phyloP scores from a whole-genome alignment of 208 protist genomes.

The Acanthamoeba castellanii region DNA sequence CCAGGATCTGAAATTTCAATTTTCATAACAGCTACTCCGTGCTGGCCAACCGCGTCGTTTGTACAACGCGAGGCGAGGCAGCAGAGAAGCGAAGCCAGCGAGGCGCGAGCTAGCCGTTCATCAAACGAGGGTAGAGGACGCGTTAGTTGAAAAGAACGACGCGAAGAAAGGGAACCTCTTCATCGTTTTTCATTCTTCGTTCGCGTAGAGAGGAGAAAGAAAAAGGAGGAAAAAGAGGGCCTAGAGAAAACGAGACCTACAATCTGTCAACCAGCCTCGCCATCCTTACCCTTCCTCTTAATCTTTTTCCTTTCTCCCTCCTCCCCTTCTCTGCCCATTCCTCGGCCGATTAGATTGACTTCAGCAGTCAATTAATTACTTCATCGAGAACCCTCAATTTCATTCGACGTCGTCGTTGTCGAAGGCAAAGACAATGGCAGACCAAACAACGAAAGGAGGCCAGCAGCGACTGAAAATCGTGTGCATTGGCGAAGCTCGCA shows the following conservation, averaged over 20 bases:
- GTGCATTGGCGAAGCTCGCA: neutral
- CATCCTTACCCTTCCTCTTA: neutral
- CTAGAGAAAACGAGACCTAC: neutral
- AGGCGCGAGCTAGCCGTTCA: neutral
- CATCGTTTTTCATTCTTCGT: neutral
- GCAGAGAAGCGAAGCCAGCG: neutral
- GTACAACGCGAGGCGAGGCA: neutral
- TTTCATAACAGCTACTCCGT: neutral
- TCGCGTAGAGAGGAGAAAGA: neutral
- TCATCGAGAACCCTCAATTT: neutral
- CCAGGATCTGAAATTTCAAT: neutral
- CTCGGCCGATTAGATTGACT: neutral
- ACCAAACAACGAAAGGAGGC: neutral
- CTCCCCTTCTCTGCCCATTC: neutral
- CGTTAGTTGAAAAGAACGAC: too few relatives aligned
- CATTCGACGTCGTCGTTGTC: neutral
- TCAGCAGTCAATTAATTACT: neutral
- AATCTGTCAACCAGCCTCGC: neutral
- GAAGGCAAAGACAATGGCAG: neutral
- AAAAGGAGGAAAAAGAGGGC: neutral
- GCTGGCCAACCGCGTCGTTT: neutral
- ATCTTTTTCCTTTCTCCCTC: neutral
- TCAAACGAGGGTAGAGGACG: neutral
- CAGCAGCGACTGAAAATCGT: constrained; percentile 31
- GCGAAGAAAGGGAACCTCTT: neutral